These are phyloP conservation scores for Cladosporium sp. DNA, from an alignment of 2,329 filamentous ascomycete species.

Conservation along the genomic window DNA sequence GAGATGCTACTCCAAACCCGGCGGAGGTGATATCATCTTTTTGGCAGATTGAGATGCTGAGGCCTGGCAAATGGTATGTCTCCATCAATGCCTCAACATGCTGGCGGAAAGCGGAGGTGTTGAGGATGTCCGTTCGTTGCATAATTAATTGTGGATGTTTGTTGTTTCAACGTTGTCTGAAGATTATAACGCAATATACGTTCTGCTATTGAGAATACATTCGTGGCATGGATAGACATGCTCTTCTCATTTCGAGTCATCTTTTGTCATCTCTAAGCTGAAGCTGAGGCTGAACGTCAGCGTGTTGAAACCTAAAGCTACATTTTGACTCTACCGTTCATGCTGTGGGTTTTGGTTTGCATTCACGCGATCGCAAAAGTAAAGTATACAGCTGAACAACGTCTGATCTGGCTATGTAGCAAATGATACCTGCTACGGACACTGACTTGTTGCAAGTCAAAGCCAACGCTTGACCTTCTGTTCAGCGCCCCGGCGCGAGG, in stretches of 20 bases:
- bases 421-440: background rate
- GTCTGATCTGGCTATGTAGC: background rate
- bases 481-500: background rate
- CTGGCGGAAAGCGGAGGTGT: slow-evolving; percentile 13
- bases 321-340: background rate
- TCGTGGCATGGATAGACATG: background rate
- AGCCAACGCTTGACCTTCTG: background rate
- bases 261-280: background rate
- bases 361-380: background rate
- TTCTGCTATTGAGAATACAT: background rate
- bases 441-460: background rate
- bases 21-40: slow-evolving; percentile 44
- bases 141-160: background rate
- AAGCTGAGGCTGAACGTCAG: background rate
- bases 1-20: slow-evolving; percentile 43
- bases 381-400: background rate
- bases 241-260: background rate
- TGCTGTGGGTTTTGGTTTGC: background rate
- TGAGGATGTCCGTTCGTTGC: slow-evolving; percentile 12
- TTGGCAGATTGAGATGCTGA: slow-evolving; percentile 52
- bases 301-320: background rate
- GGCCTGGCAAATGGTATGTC: slow-evolving; percentile 51
- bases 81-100: slow-evolving; percentile 36
- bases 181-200: background rate
- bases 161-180: background rate